phyloP scores from a whole-genome alignment of 2,329 filamentous ascomycete genomes.

The Aspergillus quadrilineatus region DNA sequence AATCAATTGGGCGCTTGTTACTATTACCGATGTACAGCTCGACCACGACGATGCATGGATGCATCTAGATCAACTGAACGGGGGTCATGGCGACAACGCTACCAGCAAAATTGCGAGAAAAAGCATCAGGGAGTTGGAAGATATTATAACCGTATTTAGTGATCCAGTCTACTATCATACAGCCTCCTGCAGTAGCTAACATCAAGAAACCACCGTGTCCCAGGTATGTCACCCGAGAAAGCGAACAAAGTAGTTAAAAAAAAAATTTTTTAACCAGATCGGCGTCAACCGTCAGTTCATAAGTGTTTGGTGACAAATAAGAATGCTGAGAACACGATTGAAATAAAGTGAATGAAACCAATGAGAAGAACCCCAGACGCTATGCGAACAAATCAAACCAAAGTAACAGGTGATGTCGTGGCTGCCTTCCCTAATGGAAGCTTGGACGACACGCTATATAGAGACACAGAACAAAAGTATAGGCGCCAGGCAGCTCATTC shows the following conservation, averaged over 20 bases:
- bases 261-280: neutral
- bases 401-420: constrained; percentile 19
- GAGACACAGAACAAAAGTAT: constrained; percentile 16
- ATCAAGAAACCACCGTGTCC: neutral
- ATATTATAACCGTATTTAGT: constrained; percentile 3
- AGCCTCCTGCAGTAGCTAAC: neutral
- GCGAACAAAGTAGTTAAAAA: neutral
- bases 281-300: constrained; percentile 10
- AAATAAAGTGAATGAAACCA: constrained; percentile 16
- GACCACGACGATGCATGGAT: constrained; percentile 40
- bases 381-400: constrained; percentile 39
- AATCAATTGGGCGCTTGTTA: constrained; percentile 40
- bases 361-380: constrained; percentile 36
- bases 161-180: constrained; percentile 10
- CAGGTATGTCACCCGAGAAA: neutral
- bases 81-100: neutral
- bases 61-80: too few species aligned
- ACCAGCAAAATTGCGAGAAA: neutral
- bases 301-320: constrained; percentile 13
- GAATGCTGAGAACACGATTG: constrained; percentile 13
- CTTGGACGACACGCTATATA: constrained; percentile 23
- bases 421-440: constrained; percentile 15
- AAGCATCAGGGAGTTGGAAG: neutral
- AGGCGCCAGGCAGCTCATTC: constrained; percentile 7
- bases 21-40: constrained; percentile 43